These are phyloP conservation scores for Fallopia convolvulus DNA, from an alignment of 148 eudicot species.

Conservation along the genomic window DNA sequence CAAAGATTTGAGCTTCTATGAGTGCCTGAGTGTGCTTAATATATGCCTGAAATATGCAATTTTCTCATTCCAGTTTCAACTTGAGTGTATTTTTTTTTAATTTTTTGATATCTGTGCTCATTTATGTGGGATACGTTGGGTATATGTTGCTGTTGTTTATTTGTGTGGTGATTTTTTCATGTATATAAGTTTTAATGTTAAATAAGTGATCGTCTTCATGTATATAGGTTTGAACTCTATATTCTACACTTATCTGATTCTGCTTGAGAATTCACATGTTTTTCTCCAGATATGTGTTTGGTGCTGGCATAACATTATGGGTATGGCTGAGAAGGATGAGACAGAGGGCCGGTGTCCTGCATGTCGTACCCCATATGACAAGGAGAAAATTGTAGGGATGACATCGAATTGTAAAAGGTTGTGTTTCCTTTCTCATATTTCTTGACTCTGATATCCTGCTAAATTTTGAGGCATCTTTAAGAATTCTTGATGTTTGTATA, in stretches of 20 bases:
- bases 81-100: neutral
- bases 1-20: neutral
- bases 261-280: neutral
- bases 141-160: no score
- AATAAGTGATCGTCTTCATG: neutral
- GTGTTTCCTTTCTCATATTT: neutral
- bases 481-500: neutral
- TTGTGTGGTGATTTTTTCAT: neutral
- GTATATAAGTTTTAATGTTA: neutral
- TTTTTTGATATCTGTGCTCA: neutral
- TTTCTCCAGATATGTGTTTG: slow-evolving; percentile 86
- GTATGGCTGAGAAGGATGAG: slow-evolving; percentile 93
- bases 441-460: neutral
- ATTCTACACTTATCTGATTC: neutral
- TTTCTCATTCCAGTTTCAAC: neutral
- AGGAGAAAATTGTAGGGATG: slow-evolving; percentile 82
- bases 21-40: neutral
- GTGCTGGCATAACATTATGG: slow-evolving; percentile 99
- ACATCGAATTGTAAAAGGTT: slow-evolving; percentile 77
- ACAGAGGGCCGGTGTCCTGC: slow-evolving; percentile 96
- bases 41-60: neutral
- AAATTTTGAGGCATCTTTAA: neutral
- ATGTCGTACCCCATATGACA: slow-evolving; percentile 85
- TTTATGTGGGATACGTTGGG: no score
- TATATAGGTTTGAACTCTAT: neutral